Conservation (phyloP, 108 stramenopile species). For the Discostella stelligeroides region DNA sequence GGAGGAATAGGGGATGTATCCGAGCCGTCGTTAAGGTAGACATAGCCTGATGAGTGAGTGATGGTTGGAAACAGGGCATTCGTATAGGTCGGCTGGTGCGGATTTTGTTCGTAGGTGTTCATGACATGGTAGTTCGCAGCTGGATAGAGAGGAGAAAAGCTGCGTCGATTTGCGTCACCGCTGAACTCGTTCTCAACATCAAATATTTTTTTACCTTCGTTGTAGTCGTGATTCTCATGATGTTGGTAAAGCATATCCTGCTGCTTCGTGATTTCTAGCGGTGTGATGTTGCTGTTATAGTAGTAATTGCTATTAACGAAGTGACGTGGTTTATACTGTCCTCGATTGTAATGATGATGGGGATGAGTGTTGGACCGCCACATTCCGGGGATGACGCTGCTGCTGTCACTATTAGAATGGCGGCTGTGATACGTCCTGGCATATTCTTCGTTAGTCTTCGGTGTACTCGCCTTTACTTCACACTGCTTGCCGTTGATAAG, state of each 20-base stretch:
- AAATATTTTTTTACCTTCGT: background rate
- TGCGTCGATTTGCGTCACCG: background rate
- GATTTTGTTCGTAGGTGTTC: background rate
- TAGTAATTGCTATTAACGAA: background rate
- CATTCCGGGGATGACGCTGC: background rate
- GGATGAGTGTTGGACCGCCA: background rate
- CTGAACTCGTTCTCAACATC: background rate
- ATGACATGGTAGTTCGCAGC: background rate
- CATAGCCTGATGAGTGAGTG: background rate
- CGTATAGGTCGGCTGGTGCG: background rate
- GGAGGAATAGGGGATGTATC: too few species aligned
- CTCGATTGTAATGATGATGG: background rate
- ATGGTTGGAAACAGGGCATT: background rate
- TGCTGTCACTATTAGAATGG: background rate
- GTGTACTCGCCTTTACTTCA: slow-evolving; percentile 67
- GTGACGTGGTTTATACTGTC: slow-evolving; percentile 3
- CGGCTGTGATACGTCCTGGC: background rate
- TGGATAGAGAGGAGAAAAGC: background rate
- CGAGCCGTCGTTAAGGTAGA: background rate
- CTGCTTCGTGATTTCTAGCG: too few species aligned
- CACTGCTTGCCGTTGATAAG: slow-evolving; percentile 64
- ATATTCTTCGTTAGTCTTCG: slow-evolving; percentile 32
- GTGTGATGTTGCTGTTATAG: background rate
- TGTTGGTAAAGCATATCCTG: too few species aligned
- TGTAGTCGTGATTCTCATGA: too few species aligned